Percentiles rank a stretch among this genome's conserved stretches.
These are phyloP conservation scores for Monilinia fructicola DNA, from an alignment of 2,329 filamentous ascomycete genomes.

Conservation along the genomic window DNA sequence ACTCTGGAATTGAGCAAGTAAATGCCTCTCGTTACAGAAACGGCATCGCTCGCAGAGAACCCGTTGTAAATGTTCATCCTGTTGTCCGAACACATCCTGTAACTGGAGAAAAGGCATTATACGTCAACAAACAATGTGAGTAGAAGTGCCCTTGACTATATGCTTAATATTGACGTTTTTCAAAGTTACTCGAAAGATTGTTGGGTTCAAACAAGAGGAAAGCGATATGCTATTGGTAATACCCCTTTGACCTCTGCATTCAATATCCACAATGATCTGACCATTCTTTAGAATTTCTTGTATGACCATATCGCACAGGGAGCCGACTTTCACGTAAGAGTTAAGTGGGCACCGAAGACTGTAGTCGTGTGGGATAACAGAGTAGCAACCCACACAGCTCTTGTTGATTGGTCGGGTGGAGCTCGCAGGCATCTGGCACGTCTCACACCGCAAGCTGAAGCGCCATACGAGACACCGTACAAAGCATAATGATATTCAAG, in stretches of 20 bases:
- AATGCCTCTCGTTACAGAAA: slow-evolving; percentile 65
- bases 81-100: slow-evolving; percentile 77
- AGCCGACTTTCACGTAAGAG: slow-evolving; percentile 69
- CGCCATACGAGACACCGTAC: slow-evolving; percentile 69
- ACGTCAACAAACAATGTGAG: slow-evolving; percentile 79
- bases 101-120: slow-evolving; percentile 82
- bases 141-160: slow-evolving; percentile 18
- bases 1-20: slow-evolving; percentile 81
- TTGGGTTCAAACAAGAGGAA: slow-evolving; percentile 84
- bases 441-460: slow-evolving; percentile 80
- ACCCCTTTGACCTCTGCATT: background rate
- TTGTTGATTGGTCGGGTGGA: slow-evolving; percentile 79
- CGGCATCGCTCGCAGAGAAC: slow-evolving; percentile 72
- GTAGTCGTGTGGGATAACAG: slow-evolving; percentile 88
- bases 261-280: slow-evolving; percentile 38
- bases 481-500: slow-evolving; percentile 16
- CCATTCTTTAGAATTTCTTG: slow-evolving; percentile 71
- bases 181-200: slow-evolving; percentile 75
- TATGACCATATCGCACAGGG: slow-evolving; percentile 72
- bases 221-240: slow-evolving; percentile 64
- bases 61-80: slow-evolving; percentile 72
- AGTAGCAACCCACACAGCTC: slow-evolving; percentile 73
- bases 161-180: slow-evolving; percentile 19
- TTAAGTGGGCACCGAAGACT: slow-evolving; percentile 77
- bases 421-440: slow-evolving; percentile 76